Evolutionary conservation across 805 yeast genomes (phyloP).

Genomic region (Candida ulmi): DNA sequence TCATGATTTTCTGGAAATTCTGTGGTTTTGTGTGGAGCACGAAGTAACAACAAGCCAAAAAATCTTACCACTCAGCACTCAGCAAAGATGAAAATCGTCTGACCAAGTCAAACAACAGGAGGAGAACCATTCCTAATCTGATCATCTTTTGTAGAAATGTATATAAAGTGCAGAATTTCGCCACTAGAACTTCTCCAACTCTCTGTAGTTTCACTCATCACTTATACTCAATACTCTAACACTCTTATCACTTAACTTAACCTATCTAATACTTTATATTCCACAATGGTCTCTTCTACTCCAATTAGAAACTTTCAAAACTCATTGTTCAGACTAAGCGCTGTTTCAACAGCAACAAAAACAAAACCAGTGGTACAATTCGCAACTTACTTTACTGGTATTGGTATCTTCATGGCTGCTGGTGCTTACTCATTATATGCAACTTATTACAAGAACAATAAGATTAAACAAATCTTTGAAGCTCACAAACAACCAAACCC

Average conservation of each 20-base stretch:
- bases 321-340: conserved; percentile 17
- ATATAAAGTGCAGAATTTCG: too few species aligned
- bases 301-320: conserved; percentile 17
- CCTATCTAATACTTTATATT: too few species aligned
- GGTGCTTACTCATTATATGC: conserved; percentile 16
- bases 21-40: background rate
- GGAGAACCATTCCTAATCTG: too few species aligned
- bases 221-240: too few species aligned
- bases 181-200: too few species aligned
- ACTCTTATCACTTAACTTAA: too few species aligned
- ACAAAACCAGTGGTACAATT: conserved; percentile 7
- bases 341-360: conserved; percentile 9
- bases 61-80: background rate
- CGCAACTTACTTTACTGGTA: conserved; percentile 15
- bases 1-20: background rate
- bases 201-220: too few species aligned
- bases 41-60: too few species aligned
- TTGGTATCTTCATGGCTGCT: conserved; percentile 12
- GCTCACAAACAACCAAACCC: conserved; percentile 6
- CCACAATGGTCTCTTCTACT: conserved; percentile 20
- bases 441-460: conserved; percentile 21
- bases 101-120: too few species aligned
- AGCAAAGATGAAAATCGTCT: background rate
- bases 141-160: background rate
- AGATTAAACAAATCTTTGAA: conserved; percentile 20